phyloP scores from a whole-genome alignment of 805 yeast species.

The Brettanomyces nanus region DNA sequence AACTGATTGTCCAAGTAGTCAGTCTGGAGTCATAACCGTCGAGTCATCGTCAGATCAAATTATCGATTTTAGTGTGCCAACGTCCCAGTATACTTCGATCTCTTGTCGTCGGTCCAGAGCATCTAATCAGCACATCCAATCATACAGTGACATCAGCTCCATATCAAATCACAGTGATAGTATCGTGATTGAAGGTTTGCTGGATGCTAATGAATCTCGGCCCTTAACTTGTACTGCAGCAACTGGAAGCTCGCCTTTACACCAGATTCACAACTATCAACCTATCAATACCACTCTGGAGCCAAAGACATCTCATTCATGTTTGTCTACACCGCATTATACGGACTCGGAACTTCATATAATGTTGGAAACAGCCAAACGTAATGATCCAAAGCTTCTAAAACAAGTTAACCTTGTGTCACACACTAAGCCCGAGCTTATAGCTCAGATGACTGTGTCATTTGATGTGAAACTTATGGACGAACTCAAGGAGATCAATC shows the following conservation, averaged over 20 bases:
- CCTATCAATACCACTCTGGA: neutral
- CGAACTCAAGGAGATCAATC: slow-evolving; percentile 21
- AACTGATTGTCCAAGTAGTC: too few species aligned
- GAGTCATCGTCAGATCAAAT: too few species aligned
- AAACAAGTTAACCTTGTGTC: slow-evolving; percentile 28
- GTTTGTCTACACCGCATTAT: too few species aligned
- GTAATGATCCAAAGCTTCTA: slow-evolving; percentile 11
- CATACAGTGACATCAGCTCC: slow-evolving; percentile 1
- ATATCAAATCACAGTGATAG: slow-evolving; percentile 1
- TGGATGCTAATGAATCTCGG: too few species aligned
- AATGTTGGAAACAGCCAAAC: slow-evolving; percentile 15
- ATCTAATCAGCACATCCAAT: too few species aligned
- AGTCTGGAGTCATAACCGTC: too few species aligned
- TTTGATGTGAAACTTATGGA: slow-evolving; percentile 28
- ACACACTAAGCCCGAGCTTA: slow-evolving; percentile 41
- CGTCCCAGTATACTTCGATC: too few species aligned
- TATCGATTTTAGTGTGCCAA: too few species aligned
- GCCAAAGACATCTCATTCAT: too few species aligned
- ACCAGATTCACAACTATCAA: neutral
- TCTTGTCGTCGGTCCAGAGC: too few species aligned
- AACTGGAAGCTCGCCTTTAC: neutral
- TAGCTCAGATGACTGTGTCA: slow-evolving; percentile 40
- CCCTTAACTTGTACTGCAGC: too few species aligned
- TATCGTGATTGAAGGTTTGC: neutral
- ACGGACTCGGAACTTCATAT: slow-evolving; percentile 13